Percentiles rank a stretch among this genome's conserved stretches.
These are phyloP conservation scores for Paecilomyces niveus DNA, from an alignment of 2,329 filamentous ascomycete species.

Conservation along the genomic window DNA sequence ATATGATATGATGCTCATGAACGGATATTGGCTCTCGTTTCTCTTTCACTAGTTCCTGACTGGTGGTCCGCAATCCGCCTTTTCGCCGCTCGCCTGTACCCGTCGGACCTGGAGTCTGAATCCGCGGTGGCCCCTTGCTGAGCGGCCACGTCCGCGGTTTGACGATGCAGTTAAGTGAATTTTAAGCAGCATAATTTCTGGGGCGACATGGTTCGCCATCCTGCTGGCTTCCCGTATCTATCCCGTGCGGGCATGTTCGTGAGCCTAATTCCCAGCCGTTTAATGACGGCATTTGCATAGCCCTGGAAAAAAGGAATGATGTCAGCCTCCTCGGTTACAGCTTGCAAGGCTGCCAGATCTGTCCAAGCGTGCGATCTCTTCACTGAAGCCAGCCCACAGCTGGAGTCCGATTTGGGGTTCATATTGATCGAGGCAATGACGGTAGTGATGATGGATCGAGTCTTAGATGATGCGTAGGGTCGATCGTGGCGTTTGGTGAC, in stretches of 20 bases:
- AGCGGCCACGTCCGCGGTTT: not conserved
- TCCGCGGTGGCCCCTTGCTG: not conserved
- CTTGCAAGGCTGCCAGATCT: not conserved
- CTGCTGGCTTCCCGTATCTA: not conserved
- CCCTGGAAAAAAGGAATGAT: not conserved
- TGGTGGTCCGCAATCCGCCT: not conserved
- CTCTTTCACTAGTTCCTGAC: not conserved
- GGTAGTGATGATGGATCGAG: not conserved
- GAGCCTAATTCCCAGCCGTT: not conserved
- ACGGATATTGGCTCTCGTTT: not conserved
- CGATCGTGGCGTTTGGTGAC: not conserved
- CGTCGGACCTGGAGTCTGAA: not conserved
- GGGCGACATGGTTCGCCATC: not conserved
- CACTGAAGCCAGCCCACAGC: not conserved
- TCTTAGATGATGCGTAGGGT: not conserved
- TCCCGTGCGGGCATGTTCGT: not conserved
- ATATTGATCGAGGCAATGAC: not conserved
- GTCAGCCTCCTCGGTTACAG: not conserved
- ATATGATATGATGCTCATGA: not conserved
- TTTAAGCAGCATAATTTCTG: not conserved
- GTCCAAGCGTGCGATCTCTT: not conserved
- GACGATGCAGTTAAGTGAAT: not conserved
- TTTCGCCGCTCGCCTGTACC: not conserved
- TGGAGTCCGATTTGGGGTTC: not conserved
- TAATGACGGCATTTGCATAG: not conserved